Percentiles rank a stretch among this genome's conserved stretches.
These are phyloP conservation scores for Globisporangium spiculum DNA, from an alignment of 352 stramenopile species.

Conservation along the genomic window DNA sequence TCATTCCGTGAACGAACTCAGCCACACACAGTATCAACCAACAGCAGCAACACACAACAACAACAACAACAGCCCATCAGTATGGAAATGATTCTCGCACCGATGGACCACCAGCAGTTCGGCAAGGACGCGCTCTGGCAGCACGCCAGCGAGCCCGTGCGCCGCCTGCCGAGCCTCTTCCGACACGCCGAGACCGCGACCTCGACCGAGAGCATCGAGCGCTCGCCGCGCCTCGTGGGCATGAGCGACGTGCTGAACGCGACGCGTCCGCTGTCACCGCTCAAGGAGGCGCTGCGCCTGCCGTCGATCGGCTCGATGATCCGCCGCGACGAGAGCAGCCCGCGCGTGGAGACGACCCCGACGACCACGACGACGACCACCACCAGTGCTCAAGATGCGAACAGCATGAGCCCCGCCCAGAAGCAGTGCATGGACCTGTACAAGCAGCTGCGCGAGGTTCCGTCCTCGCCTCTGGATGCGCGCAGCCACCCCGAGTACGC, in stretches of 20 bases:
- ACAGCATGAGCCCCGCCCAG: constrained; percentile 45
- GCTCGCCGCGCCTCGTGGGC: constrained; percentile 50
- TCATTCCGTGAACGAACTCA: not conserved
- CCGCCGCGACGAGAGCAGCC: constrained; percentile 38
- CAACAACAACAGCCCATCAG: not conserved
- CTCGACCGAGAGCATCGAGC: constrained; percentile 5
- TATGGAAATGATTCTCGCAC: constrained; percentile 73
- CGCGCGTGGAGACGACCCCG: constrained; percentile 10
- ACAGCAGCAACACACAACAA: not conserved
- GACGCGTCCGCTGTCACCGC: constrained; percentile 36
- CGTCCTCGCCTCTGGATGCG: constrained; percentile 18
- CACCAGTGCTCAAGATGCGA: constrained; percentile 7
- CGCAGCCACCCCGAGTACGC: constrained; percentile 27
- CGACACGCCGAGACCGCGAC: constrained; percentile 17
- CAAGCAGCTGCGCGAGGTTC: constrained; percentile 48
- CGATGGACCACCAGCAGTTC: constrained; percentile 50
- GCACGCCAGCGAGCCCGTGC: constrained; percentile 19
- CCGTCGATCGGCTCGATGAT: constrained; percentile 73
- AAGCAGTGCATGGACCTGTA: constrained; percentile 68
- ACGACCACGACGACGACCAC: constrained; percentile 12
- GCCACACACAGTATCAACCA: not conserved
- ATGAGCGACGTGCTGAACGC: constrained; percentile 67
- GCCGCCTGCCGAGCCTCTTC: constrained; percentile 57
- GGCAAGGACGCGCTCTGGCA: constrained; percentile 27
- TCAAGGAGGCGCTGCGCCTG: constrained; percentile 36